phyloP scores from a whole-genome alignment of 805 yeast genomes.

The Candida peoriensis region DNA sequence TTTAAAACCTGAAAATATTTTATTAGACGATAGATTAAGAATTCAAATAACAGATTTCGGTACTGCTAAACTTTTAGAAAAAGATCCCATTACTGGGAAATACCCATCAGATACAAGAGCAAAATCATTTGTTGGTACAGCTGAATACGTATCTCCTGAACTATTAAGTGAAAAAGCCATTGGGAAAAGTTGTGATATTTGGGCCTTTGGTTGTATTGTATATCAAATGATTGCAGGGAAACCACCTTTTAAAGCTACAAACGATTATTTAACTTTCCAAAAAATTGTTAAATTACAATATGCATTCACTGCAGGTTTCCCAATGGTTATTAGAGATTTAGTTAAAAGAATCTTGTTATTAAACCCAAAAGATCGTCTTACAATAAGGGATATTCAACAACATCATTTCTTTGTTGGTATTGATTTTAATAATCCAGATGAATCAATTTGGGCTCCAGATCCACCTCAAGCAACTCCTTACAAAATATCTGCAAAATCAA shows the following conservation, averaged over 20 bases:
- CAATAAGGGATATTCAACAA: constrained; percentile 48
- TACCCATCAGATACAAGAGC: constrained; percentile 68
- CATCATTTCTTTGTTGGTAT: constrained; percentile 60
- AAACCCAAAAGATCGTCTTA: constrained; percentile 58
- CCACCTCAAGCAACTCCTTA: constrained; percentile 71
- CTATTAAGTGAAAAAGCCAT: constrained; percentile 67
- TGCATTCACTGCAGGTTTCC: constrained; percentile 84
- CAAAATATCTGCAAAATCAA: constrained; percentile 69
- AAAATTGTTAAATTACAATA: constrained; percentile 74
- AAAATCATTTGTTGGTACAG: constrained; percentile 85
- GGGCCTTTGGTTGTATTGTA: constrained; percentile 97
- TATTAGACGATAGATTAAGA: constrained; percentile 55
- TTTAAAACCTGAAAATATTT: constrained; percentile 77
- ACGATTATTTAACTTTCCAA: constrained; percentile 77
- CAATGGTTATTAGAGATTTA: constrained; percentile 64
- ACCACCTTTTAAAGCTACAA: constrained; percentile 83
- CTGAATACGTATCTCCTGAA: constrained; percentile 93
- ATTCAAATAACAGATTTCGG: constrained; percentile 81
- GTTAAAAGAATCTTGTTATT: constrained; percentile 63
- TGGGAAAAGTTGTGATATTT: constrained; percentile 92
- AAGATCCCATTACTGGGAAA: constrained; percentile 36
- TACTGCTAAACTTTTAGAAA: constrained; percentile 68
- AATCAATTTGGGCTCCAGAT: constrained; percentile 50
- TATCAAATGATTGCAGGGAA: constrained; percentile 94
- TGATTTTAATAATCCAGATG: constrained; percentile 43